Conservation (phyloP, 768 basidiomycete species). For the Pisolithus albus region DNA sequence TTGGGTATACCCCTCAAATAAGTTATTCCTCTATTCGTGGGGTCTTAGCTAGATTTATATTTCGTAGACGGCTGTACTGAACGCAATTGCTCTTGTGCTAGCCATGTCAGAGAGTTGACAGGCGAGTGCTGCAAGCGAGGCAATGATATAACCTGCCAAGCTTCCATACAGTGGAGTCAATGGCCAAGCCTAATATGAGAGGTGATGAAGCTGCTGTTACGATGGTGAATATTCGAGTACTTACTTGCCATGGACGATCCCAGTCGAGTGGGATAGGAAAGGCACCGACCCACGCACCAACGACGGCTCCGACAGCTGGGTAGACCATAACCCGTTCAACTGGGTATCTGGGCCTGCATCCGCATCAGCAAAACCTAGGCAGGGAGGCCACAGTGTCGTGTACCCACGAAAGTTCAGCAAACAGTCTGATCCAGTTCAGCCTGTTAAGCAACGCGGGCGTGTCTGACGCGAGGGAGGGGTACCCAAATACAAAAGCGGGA, state of each 20-base stretch:
- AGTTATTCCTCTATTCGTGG: not conserved
- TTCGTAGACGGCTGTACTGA: slow-evolving; percentile 13
- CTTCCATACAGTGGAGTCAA: slow-evolving; percentile 71
- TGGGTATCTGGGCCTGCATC: slow-evolving; percentile 46
- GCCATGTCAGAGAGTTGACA: slow-evolving; percentile 32
- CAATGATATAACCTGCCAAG: slow-evolving; percentile 57
- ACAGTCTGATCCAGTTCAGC: slow-evolving; percentile 70
- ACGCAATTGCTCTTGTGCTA: slow-evolving; percentile 35
- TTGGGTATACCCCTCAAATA: not conserved
- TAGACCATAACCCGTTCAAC: slow-evolving; percentile 76
- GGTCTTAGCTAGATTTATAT: slow-evolving; percentile 16
- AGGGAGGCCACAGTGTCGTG: not conserved
- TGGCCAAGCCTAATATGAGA: slow-evolving; percentile 66
- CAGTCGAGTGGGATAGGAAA: slow-evolving; percentile 90
- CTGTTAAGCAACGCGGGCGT: slow-evolving; percentile 37
- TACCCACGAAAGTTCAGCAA: slow-evolving; percentile 76
- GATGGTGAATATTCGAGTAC: slow-evolving; percentile 14
- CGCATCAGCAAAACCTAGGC: not conserved
- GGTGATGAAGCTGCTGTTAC: slow-evolving; percentile 6
- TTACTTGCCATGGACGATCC: slow-evolving; percentile 96
- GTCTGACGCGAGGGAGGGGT: slow-evolving; percentile 42
- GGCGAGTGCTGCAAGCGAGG: slow-evolving; percentile 49
- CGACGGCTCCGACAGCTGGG: slow-evolving; percentile 61
- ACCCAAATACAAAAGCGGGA: slow-evolving; percentile 63
- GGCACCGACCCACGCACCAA: slow-evolving; percentile 77